These are phyloP conservation scores for Dryadomyces quercus-mongolicae DNA, from an alignment of 2,329 filamentous ascomycete genomes.

Conservation along the genomic window DNA sequence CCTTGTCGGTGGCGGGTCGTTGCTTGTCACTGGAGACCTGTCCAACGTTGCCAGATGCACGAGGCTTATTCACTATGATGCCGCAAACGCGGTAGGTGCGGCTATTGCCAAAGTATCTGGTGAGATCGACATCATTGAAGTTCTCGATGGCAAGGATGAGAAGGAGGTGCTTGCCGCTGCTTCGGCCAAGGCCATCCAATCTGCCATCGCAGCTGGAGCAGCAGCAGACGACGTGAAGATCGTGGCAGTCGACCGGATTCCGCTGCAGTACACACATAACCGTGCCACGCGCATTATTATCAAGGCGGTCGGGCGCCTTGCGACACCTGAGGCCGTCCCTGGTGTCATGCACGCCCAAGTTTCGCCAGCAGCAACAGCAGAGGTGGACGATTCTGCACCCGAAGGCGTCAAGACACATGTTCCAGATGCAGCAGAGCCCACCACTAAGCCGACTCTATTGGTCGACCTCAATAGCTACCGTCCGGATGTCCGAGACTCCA, in stretches of 20 bases:
- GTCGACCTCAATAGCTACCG: slow-evolving; percentile 28
- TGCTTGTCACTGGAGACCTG: slow-evolving; percentile 41
- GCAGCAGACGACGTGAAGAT: slow-evolving; percentile 29
- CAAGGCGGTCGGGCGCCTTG: slow-evolving; percentile 35
- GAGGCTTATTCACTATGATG: slow-evolving; percentile 42
- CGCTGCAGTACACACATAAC: slow-evolving; percentile 40
- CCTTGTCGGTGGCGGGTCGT: slow-evolving; percentile 50
- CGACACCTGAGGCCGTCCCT: slow-evolving; percentile 17
- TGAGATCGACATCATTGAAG: slow-evolving; percentile 34
- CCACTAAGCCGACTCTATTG: slow-evolving; percentile 9
- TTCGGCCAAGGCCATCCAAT: slow-evolving; percentile 27
- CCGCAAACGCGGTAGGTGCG: slow-evolving; percentile 54
- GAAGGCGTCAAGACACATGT: slow-evolving; percentile 1
- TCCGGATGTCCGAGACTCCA: slow-evolving; percentile 33
- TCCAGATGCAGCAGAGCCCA: slow-evolving; percentile 5
- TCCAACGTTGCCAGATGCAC: slow-evolving; percentile 41
- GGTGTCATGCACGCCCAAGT: background rate
- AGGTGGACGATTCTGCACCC: background rate
- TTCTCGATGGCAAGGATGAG: slow-evolving; percentile 22
- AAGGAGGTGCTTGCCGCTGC: slow-evolving; percentile 27
- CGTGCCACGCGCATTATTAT: slow-evolving; percentile 42
- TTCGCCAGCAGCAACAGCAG: background rate
- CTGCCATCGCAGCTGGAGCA: slow-evolving; percentile 32
- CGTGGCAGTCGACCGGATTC: slow-evolving; percentile 39
- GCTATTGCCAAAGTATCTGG: slow-evolving; percentile 47